A percentile compares a stretch with the other conserved stretches of the same genome.
phyloP scores from a whole-genome alignment of 116 monocot genomes.

The Iris pallida region DNA sequence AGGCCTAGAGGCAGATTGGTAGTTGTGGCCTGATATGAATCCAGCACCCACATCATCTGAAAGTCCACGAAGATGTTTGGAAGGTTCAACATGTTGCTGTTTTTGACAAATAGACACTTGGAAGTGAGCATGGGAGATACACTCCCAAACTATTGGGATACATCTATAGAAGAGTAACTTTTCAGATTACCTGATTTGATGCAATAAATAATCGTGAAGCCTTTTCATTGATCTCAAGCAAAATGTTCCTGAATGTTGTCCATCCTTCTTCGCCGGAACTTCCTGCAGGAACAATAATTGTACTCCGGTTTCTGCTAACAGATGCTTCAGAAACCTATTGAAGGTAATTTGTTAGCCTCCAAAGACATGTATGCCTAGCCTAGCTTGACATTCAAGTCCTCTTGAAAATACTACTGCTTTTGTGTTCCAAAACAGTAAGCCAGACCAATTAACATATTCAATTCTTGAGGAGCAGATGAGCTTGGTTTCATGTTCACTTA shows the following conservation, averaged over 20 bases:
- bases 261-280: slow-evolving; percentile 43
- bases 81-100: slow-evolving; percentile 28
- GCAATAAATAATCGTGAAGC: slow-evolving; percentile 20
- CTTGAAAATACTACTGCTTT: too few species aligned
- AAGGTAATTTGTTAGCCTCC: neutral
- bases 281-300: slow-evolving; percentile 42
- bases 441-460: too few species aligned
- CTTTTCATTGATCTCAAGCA: slow-evolving; percentile 40
- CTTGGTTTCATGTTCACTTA: too few species aligned
- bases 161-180: neutral
- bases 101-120: slow-evolving; percentile 6
- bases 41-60: slow-evolving; percentile 68
- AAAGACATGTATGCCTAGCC: neutral
- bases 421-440: too few species aligned
- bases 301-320: slow-evolving; percentile 37
- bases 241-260: slow-evolving; percentile 34
- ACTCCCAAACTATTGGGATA: neutral
- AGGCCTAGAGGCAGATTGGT: slow-evolving; percentile 29
- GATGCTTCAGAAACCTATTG: slow-evolving; percentile 41
- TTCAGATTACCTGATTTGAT: slow-evolving; percentile 31
- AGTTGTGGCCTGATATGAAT: slow-evolving; percentile 33
- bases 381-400: too few species aligned
- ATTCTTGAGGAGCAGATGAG: too few species aligned
- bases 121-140: neutral
- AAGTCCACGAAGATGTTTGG: slow-evolving; percentile 27